Evolutionary conservation across 768 basidiomycete genomes (phyloP).

Genomic region (Tephrocybe sp.): DNA sequence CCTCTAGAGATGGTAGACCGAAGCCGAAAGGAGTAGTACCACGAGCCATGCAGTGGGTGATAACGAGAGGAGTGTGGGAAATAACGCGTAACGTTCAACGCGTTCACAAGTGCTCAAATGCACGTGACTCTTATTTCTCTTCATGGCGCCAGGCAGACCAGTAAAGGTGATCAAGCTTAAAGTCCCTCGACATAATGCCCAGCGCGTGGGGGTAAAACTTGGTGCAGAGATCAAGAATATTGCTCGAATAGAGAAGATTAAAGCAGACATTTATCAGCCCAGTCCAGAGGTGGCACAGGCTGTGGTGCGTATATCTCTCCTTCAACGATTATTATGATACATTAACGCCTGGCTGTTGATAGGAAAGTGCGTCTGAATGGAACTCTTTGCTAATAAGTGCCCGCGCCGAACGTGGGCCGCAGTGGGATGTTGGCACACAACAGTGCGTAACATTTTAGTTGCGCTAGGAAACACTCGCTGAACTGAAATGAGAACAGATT

Average conservation of each 20-base stretch:
- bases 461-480: not conserved
- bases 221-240: constrained; percentile 54
- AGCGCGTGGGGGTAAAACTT: constrained; percentile 64
- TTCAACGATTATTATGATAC: not conserved
- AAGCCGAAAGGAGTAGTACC: constrained; percentile 20
- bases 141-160: constrained; percentile 62
- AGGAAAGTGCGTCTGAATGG: constrained; percentile 85
- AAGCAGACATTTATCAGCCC: constrained; percentile 62
- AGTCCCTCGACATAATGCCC: constrained; percentile 75
- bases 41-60: constrained; percentile 15
- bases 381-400: constrained; percentile 78
- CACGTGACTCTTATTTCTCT: constrained; percentile 13
- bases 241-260: constrained; percentile 45
- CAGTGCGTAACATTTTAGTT: constrained; percentile 49
- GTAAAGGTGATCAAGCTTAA: constrained; percentile 55
- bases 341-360: not conserved
- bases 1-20: constrained; percentile 45
- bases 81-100: constrained; percentile 5
- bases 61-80: not conserved
- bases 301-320: constrained; percentile 46
- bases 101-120: not conserved
- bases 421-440: constrained; percentile 87
- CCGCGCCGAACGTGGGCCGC: constrained; percentile 78
- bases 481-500: constrained; percentile 42
- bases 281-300: constrained; percentile 63